These are phyloP conservation scores for Alternaria triticimaculans DNA, from an alignment of 2,329 filamentous ascomycete genomes.

Conservation along the genomic window DNA sequence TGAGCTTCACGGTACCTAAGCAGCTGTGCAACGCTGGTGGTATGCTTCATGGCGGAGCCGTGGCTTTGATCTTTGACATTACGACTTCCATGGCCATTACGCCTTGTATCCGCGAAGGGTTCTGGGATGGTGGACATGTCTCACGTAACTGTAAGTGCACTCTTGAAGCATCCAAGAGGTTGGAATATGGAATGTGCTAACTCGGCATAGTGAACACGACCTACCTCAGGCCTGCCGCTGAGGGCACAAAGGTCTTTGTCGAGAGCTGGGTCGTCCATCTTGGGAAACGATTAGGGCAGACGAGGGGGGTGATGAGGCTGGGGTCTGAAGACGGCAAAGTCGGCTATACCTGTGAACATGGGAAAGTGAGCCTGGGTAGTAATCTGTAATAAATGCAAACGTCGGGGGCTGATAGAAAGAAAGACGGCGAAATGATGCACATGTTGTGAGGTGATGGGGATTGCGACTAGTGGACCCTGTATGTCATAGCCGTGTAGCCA, in stretches of 20 bases:
- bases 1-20: conserved; percentile 53
- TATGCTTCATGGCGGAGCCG: conserved; percentile 62
- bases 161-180: neutral
- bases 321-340: conserved; percentile 45
- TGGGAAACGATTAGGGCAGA: conserved; percentile 51
- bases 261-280: conserved; percentile 55
- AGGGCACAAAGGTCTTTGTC: conserved; percentile 50
- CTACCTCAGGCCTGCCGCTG: conserved; percentile 52
- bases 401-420: neutral
- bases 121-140: conserved; percentile 56
- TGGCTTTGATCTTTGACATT: conserved; percentile 63
- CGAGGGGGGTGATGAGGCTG: conserved; percentile 51
- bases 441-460: conserved; percentile 11
- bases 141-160: conserved; percentile 27
- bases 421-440: neutral
- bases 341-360: conserved; percentile 50
- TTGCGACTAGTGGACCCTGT: neutral
- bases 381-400: conserved; percentile 20
- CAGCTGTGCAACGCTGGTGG: conserved; percentile 53
- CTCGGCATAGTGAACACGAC: conserved; percentile 50
- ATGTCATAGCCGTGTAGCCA: neutral
- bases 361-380: conserved; percentile 39
- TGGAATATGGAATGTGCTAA: neutral
- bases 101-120: conserved; percentile 39
- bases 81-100: conserved; percentile 53